Evolutionary conservation across 169 alveolate genomes (phyloP).

Genomic region (Plasmodium vivax): DNA sequence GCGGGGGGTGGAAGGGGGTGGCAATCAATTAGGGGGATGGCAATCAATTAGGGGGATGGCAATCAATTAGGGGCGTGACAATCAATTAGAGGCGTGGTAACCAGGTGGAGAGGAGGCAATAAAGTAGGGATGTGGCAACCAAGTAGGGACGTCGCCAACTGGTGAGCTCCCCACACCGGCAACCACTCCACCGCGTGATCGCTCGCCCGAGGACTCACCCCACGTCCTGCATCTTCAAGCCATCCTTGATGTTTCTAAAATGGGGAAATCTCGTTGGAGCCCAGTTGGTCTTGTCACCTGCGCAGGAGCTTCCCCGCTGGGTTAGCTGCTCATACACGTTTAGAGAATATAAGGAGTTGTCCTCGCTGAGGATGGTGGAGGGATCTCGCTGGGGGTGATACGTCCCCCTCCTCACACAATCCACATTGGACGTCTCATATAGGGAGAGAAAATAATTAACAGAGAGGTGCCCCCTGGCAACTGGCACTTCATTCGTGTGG

Average conservation of each 20-base stretch:
- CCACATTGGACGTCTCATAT: conserved; percentile 4
- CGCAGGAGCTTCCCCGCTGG: background rate
- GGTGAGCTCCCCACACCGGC: background rate
- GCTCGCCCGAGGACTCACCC: background rate
- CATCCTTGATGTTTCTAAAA: conserved; percentile 27
- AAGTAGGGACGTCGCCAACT: background rate
- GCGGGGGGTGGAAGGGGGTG: background rate
- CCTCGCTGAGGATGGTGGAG: conserved; percentile 9
- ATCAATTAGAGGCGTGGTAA: too few species aligned
- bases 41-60: background rate
- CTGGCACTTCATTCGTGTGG: background rate
- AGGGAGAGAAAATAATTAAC: conserved; percentile 6
- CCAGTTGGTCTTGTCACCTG: background rate
- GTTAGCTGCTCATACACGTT: background rate
- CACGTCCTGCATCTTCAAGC: conserved; percentile 5
- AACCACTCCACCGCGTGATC: background rate
- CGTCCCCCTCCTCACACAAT: background rate
- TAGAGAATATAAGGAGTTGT: conserved; percentile 4
- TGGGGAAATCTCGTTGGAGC: background rate
- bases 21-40: too few species aligned
- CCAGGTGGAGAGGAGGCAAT: too few species aligned
- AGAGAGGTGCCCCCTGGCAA: background rate
- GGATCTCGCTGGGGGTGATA: background rate
- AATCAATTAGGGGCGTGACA: too few species aligned
- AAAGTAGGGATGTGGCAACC: background rate